Percentiles rank a stretch among this genome's conserved stretches.
Conservation (phyloP, 768 basidiomycete genomes). For the Lactifluus hygrophoroides region DNA sequence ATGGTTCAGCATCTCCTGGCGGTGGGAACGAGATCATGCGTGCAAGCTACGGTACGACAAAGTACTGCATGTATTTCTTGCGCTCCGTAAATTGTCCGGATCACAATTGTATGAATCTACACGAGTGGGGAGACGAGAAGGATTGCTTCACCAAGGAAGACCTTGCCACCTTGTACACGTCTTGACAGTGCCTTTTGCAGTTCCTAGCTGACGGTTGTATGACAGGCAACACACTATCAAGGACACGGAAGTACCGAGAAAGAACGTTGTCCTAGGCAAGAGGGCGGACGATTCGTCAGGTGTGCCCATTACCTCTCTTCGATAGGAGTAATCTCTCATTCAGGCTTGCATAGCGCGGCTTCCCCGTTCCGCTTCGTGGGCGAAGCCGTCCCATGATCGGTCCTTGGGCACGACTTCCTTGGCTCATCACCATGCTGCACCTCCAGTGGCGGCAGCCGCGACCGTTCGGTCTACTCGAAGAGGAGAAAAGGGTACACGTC, state of each 20-base stretch:
- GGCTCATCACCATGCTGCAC: slow-evolving; percentile 23
- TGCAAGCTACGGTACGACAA: slow-evolving; percentile 92
- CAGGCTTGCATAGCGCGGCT: slow-evolving; percentile 35
- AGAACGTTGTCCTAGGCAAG: slow-evolving; percentile 40
- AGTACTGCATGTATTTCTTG: slow-evolving; percentile 95
- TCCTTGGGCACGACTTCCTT: slow-evolving; percentile 22
- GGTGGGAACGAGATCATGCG: slow-evolving; percentile 85
- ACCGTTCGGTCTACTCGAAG: slow-evolving; percentile 20
- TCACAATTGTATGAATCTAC: slow-evolving; percentile 86
- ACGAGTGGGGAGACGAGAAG: slow-evolving; percentile 98
- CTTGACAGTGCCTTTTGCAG: slow-evolving; percentile 5
- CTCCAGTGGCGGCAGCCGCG: not conserved
- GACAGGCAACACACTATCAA: slow-evolving; percentile 87
- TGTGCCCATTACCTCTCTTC: not conserved
- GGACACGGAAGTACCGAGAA: slow-evolving; percentile 65
- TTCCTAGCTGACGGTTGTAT: slow-evolving; percentile 13
- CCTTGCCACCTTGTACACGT: slow-evolving; percentile 74
- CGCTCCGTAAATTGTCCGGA: slow-evolving; percentile 78
- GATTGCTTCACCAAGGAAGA: slow-evolving; percentile 98
- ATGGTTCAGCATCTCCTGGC: slow-evolving; percentile 85
- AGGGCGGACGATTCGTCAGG: slow-evolving; percentile 42
- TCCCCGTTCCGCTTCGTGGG: slow-evolving; percentile 49
- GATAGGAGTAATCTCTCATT: slow-evolving; percentile 5
- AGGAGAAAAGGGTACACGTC: slow-evolving; percentile 19
- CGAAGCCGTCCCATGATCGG: slow-evolving; percentile 24